Evolutionary conservation across 768 basidiomycete species (phyloP), one percentile per base, ranked within the genome.

Genomic region (Boletus speciosus): DNA sequence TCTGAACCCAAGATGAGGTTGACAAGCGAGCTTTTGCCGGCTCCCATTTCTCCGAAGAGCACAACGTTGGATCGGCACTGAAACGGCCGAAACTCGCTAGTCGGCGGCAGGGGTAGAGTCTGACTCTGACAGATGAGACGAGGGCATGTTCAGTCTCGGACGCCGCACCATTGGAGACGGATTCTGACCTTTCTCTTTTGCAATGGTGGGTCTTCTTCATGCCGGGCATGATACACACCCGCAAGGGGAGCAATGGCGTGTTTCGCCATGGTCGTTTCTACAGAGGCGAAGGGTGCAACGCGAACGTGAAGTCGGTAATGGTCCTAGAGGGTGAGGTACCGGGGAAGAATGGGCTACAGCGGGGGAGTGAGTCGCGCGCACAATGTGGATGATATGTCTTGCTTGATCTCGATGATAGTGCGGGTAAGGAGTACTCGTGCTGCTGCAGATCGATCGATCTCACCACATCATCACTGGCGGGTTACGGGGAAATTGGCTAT

Each of bases 21-120:
- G 52, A 77, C 58, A 14, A 78, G 56, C 1, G 74, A 75, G 52
- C 76, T 78, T 55, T 79, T 78, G 1, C 73, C 72, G 8, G 59
- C 60, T 5, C 69, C 68, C 42, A 60, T 56, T 56, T 71, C 69
- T 21, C 68, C 69, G 12, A 69, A 69, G 46, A 69, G 56, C 8
- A 69, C 63, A 0, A 69, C 45, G 32, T 67, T 71, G 39, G 44
- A 54, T 53, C 59, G 54, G 34, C 23, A 57, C 48, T 51, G 57
- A 11, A 59, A 49, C 19, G 35, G 43, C 14, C 21, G 47, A 25
- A 60, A 55, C 47, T 59, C 56, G 47, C 50, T 46, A 4, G 55
- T 57, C 49, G 49, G 42, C 34, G 47, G 46, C 0, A 55, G 39
- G 31, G 56, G 12, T 19, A 51, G n/a, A 29, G 7, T 25, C 57